These are phyloP conservation scores for Phytophthora nicotianae DNA, from an alignment of 352 stramenopile species.

Conservation along the genomic window DNA sequence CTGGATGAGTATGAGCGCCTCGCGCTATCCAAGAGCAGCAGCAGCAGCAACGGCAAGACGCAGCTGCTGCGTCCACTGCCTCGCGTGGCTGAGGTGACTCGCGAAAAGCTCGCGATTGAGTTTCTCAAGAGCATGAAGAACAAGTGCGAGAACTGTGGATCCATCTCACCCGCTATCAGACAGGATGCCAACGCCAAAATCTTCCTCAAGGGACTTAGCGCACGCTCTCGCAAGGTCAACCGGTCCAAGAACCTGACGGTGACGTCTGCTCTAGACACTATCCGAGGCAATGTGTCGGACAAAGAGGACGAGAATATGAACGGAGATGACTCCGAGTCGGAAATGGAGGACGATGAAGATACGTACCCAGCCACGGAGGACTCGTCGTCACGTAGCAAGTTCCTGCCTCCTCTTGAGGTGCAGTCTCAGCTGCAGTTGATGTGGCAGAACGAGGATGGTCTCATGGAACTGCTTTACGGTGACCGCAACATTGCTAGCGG, in stretches of 20 bases:
- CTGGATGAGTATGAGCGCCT: conserved; percentile 91
- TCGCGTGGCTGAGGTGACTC: conserved; percentile 71
- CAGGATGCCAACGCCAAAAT: conserved; percentile 98
- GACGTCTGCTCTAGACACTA: conserved; percentile 82
- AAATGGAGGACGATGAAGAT: conserved; percentile 79
- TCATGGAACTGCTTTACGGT: conserved; percentile 95
- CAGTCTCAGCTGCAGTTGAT: conserved; percentile 95
- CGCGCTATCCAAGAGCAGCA: conserved; percentile 56
- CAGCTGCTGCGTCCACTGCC: conserved; percentile 52
- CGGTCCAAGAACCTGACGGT: conserved; percentile 84
- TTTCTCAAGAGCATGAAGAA: conserved; percentile 93
- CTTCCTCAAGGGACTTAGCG: conserved; percentile 93
- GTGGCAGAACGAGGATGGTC: conserved; percentile 92
- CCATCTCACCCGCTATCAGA: conserved; percentile 94
- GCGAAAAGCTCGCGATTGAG: conserved; percentile 82
- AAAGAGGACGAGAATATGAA: conserved; percentile 40
- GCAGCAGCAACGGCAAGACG: conserved; percentile 31
- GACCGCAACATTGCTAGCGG: conserved; percentile 76
- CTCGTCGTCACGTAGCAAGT: conserved; percentile 87
- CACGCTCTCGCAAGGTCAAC: conserved; percentile 82
- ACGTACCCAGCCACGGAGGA: conserved; percentile 69
- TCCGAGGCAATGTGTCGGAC: conserved; percentile 73
- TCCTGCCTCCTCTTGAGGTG: conserved; percentile 95
- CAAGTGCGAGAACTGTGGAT: conserved; percentile 98
- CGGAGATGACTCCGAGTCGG: conserved; percentile 70